Evolutionary conservation across 306 rosid species (phyloP).

Genomic region (Lathyrus sativus): DNA sequence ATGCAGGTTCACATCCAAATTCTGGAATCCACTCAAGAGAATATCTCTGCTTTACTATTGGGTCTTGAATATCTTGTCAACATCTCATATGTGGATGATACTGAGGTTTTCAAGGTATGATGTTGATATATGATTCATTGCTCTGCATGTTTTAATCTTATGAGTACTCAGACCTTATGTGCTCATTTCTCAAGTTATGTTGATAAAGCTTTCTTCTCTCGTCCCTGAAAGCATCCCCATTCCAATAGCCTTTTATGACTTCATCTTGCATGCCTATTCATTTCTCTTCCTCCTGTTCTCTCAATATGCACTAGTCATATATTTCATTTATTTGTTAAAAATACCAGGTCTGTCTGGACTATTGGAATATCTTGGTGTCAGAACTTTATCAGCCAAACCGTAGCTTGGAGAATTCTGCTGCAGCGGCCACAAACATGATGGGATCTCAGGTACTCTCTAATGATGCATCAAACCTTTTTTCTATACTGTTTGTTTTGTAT

Average conservation of each 20-base stretch:
- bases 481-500: not conserved
- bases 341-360: slow-evolving; percentile 93
- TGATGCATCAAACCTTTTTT: slow-evolving; percentile 19
- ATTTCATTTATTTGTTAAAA: slow-evolving; percentile 17
- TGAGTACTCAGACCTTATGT: not conserved
- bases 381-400: slow-evolving; percentile 55
- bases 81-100: slow-evolving; percentile 96
- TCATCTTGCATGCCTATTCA: not conserved
- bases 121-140: not conserved
- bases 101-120: slow-evolving; percentile 91
- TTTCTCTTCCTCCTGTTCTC: slow-evolving; percentile 23
- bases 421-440: slow-evolving; percentile 43
- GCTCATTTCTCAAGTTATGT: not conserved
- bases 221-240: not conserved
- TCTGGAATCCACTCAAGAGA: slow-evolving; percentile 79
- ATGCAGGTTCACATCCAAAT: slow-evolving; percentile 81
- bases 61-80: slow-evolving; percentile 95
- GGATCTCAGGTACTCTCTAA: slow-evolving; percentile 55
- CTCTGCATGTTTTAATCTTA: not conserved
- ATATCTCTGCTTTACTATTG: slow-evolving; percentile 64
- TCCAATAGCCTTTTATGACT: not conserved
- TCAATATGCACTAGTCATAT: not conserved
- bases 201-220: not conserved
- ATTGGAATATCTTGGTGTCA: slow-evolving; percentile 89
- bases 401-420: slow-evolving; percentile 47